Base-by-base conservation (phyloP, 768 basidiomycete genomes). In the Mycena capillaripes region DNA sequence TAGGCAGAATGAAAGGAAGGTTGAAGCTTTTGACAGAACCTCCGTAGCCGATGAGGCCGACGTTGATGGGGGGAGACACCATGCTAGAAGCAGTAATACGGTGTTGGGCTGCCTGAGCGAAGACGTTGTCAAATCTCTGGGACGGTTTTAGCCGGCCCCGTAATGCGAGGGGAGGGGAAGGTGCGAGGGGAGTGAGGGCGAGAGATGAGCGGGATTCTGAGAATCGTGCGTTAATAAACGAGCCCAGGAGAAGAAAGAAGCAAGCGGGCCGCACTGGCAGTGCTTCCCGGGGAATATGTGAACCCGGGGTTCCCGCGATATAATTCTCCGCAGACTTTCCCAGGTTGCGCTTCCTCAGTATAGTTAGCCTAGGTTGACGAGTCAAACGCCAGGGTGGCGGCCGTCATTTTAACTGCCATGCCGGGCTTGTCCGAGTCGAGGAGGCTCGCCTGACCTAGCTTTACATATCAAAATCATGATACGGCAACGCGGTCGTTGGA, bases 1-100 rank as follows among this genome's bases (percentile, higher is more conserved):
- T 64, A 50, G 63, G 63, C 50, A 64, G 63, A 53, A 64, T 64
- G 63, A 64, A 64, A 64, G 63, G 63, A 53, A 64, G 63, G 63
- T 64, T 64, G 63, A 64, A 64, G 63, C 48, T 64, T 64, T 64
- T 64, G 63, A 50, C 36, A 40, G 63, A 64, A 64, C 63, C 63
- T 53, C 63, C 63, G 50, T 64, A 64, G 36, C 63, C 63, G 63
- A 64, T 42, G 50, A 64, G 48, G 52, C 63, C 63, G 52, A 64
- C 63, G 63, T 55, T 64, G 48, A 64, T 64, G 38, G 63, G 63
- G 63, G 63, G 50, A 64, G 63, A 64, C 50, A 34, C 63, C 63
- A 64, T 64, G 50, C 36, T 48, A 52, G 61, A 63, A 50, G 46
- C 61, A 63, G 46, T 34, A 36, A 63, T 63, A 63, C 61, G 46